These are phyloP conservation scores for Trichoderma brevicompactum DNA, from an alignment of 2,329 filamentous ascomycete species.

Conservation along the genomic window DNA sequence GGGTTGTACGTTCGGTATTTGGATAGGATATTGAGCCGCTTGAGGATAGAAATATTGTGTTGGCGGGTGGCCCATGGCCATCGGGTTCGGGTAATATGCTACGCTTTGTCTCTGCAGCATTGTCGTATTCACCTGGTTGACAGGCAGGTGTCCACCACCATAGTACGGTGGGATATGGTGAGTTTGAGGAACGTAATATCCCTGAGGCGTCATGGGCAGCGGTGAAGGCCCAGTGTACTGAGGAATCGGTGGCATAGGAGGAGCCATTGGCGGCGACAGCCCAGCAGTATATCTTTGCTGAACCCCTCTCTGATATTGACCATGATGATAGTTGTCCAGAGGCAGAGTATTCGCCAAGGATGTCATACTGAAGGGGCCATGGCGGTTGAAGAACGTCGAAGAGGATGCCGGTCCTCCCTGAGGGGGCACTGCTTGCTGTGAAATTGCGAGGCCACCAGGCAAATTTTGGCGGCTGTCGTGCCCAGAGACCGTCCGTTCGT, in stretches of 20 bases:
- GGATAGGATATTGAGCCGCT: constrained; percentile 44
- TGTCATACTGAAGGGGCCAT: constrained; percentile 53
- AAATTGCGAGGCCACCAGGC: constrained; percentile 2
- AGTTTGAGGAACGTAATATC: constrained; percentile 54
- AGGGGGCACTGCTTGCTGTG: constrained; percentile 46
- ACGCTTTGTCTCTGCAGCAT: constrained; percentile 46
- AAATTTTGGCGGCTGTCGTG: neutral
- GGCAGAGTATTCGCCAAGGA: constrained; percentile 52
- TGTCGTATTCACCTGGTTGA: constrained; percentile 43
- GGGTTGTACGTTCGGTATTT: constrained; percentile 40
- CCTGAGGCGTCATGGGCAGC: constrained; percentile 47
- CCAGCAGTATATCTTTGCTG: constrained; percentile 43
- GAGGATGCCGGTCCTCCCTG: constrained; percentile 50
- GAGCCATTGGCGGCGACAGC: constrained; percentile 46
- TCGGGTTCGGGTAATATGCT: constrained; percentile 50
- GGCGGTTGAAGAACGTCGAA: constrained; percentile 32
- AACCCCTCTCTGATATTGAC: constrained; percentile 44
- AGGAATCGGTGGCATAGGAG: constrained; percentile 45
- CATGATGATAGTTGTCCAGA: constrained; percentile 45
- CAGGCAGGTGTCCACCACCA: constrained; percentile 44
- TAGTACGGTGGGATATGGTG: constrained; percentile 52
- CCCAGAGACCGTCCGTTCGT: neutral
- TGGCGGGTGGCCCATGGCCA: constrained; percentile 50
- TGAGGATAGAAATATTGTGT: constrained; percentile 52
- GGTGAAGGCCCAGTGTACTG: constrained; percentile 47